phyloP scores from a whole-genome alignment of 2,329 filamentous ascomycete species.

The Zymoseptoria tritici region DNA sequence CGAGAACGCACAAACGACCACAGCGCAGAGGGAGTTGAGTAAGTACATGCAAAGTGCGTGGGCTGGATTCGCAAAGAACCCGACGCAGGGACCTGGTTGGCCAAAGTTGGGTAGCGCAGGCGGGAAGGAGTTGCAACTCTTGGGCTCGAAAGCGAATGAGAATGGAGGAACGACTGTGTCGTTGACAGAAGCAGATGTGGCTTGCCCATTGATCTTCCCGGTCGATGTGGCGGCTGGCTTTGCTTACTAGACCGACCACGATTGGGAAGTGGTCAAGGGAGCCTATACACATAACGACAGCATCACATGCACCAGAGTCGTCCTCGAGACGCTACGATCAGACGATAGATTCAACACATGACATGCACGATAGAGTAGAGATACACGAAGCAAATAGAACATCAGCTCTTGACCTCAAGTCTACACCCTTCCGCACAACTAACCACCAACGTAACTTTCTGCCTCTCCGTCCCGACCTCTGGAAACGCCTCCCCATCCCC shows the following conservation, averaged over 20 bases:
- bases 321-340: neutral
- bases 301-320: neutral
- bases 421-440: neutral
- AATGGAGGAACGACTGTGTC: conserved; percentile 5
- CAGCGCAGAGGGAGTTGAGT: conserved; percentile 12
- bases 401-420: neutral
- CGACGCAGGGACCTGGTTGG: conserved; percentile 19
- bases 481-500: neutral
- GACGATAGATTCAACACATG: too few species aligned
- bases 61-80: conserved; percentile 16
- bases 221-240: neutral
- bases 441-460: neutral
- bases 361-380: neutral
- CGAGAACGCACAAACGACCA: conserved; percentile 10
- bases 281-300: neutral
- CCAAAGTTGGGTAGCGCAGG: conserved; percentile 17
- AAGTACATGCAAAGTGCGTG: conserved; percentile 17
- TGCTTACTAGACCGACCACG: neutral
- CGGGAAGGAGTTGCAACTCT: conserved; percentile 7
- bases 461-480: neutral
- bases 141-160: conserved; percentile 8
- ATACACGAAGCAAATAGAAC: neutral
- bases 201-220: conserved; percentile 9
- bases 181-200: conserved; percentile 5
- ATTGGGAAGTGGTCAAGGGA: neutral